A percentile compares a stretch with the other conserved stretches of the same genome.
Evolutionary conservation across 352 stramenopile species (phyloP).

Genomic region (Pythium coloratum): DNA sequence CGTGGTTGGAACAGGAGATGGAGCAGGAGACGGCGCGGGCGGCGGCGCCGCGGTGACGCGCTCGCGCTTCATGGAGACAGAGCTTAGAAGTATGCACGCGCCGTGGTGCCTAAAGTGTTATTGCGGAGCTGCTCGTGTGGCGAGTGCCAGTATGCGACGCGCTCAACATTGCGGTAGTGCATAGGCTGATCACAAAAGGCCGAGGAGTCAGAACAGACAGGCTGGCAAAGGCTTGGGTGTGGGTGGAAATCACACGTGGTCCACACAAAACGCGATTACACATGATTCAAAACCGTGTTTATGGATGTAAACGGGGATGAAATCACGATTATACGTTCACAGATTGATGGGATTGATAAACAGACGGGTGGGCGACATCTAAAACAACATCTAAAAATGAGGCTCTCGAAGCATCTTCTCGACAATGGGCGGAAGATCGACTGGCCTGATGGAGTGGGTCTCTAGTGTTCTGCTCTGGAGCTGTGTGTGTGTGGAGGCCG

Average conservation of each 20-base stretch:
- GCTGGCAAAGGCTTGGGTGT: background rate
- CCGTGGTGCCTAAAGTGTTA: too few relatives aligned
- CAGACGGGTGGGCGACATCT: background rate
- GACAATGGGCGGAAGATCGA: background rate
- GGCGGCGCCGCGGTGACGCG: background rate
- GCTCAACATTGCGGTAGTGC: background rate
- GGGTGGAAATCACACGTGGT: background rate
- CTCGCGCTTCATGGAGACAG: slow-evolving; percentile 16
- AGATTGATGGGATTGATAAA: too few relatives aligned
- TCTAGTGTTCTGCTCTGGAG: background rate
- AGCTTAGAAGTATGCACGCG: too few relatives aligned
- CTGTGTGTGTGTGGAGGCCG: background rate
- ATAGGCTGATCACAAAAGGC: background rate
- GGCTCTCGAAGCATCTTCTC: too few relatives aligned
- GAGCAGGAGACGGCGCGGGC: background rate
- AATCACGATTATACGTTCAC: background rate
- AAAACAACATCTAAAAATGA: background rate
- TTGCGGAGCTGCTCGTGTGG: background rate
- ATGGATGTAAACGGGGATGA: background rate
- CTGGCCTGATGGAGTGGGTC: background rate
- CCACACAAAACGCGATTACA: background rate
- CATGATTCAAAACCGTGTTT: background rate
- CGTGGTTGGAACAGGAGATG: slow-evolving; percentile 1
- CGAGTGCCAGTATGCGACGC: background rate
- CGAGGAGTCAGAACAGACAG: background rate